Evolutionary conservation across 805 yeast species (phyloP), one percentile per base, ranked within the genome.

Genomic region (Nakazawaea molendinolei): DNA sequence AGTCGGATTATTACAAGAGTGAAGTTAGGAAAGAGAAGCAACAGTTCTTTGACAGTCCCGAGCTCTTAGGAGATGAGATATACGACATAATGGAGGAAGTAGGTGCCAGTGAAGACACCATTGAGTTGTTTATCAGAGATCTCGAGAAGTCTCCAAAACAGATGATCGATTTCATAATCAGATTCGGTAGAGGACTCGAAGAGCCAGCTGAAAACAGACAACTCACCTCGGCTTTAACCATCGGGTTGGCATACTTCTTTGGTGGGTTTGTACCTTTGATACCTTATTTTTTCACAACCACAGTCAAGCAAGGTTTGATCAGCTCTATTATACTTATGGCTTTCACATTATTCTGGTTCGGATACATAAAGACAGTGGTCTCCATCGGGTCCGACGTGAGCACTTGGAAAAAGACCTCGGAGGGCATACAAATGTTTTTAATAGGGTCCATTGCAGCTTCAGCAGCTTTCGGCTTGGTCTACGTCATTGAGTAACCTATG

Each of bases 391-490:
- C 74, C 17, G 87, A 78, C 43, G 74, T 84, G 48, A 70, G 85
- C n/a, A 50, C 55, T 2, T 49, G 54, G 44, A 75, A 73, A 44
- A 81, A 80, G 51, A 61, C 81, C 3, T 61, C 67, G 34, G 96
- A 89, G 58, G 97, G 97, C 29, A 39, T 81, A 14, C 94, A 86
- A 61, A 90, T 92, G 97, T 78, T 86, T 36, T 60, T 81, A n/a
- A 89, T 86, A 34, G 98, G 98, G 26, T 94, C 97, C n/a, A 64
- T 83, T 22, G 97, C 98, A 16, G 97, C 98, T 4, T 95, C 95
- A 4, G 84, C 95, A 17, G 98, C 98, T 8, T 90, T 95, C 95
- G 76, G 75, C 30, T 73, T 89, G 54, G 98, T 90, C 23, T 81
- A 78, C 55, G 56, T 80, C 44, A 77, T 90, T 42, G 95, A 79